Percentiles rank a stretch among this genome's conserved stretches.
phyloP scores from a whole-genome alignment of 495 filamentous ascomycete genomes.

The Tetracladium setigerum region DNA sequence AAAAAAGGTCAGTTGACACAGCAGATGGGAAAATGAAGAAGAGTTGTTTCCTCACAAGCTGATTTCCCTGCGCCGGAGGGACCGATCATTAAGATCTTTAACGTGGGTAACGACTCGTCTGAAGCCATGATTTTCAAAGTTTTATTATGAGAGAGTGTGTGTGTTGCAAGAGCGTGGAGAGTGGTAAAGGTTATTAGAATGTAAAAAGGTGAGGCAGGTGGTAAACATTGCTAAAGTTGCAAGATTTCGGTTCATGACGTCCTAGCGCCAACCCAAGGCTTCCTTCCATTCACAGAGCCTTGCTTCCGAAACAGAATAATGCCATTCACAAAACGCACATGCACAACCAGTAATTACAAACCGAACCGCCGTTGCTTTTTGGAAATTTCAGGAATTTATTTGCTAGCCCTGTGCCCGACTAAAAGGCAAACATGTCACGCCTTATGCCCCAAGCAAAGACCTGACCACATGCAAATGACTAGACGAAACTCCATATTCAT shows the following conservation, averaged over 20 bases:
- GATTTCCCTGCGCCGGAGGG: constrained; percentile 47
- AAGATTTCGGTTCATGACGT: constrained; percentile 11
- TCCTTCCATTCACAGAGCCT: not conserved
- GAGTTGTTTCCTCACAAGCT: constrained; percentile 32
- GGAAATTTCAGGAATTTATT: constrained; percentile 23
- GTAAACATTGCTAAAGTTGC: not conserved
- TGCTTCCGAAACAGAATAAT: too few species aligned
- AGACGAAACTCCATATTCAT: constrained; percentile 41
- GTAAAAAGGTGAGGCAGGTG: not conserved
- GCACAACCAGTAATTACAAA: not conserved
- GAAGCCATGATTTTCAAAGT: constrained; percentile 31
- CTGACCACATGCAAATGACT: constrained; percentile 25
- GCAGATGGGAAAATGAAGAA: not conserved
- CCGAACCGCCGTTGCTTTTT: constrained; percentile 5
- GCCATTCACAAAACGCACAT: constrained; percentile 1
- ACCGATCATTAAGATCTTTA: constrained; percentile 47
- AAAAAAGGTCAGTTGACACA: not conserved
- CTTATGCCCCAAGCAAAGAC: constrained; percentile 48
- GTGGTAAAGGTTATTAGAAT: not conserved
- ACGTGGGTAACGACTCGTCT: constrained; percentile 39
- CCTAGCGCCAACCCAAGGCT: constrained; percentile 11
- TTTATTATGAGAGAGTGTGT: not conserved
- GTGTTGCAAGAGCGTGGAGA: too few species aligned
- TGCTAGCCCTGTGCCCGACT: constrained; percentile 37
- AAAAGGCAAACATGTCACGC: constrained; percentile 41